These are phyloP conservation scores for Lipomyces sp. DNA, from an alignment of 805 yeast species.

Conservation along the genomic window DNA sequence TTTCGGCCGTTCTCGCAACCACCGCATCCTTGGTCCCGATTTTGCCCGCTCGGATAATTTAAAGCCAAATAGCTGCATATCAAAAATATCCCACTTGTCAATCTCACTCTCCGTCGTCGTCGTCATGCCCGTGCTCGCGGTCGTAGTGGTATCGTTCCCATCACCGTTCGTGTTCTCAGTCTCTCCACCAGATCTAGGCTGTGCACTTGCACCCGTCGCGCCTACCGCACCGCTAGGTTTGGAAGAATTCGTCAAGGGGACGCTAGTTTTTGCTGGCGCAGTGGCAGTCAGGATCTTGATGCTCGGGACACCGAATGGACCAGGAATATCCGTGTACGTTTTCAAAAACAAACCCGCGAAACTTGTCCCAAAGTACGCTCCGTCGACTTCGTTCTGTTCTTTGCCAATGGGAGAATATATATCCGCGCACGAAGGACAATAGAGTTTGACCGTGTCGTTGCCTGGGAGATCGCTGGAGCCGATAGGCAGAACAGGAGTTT, in stretches of 20 bases:
- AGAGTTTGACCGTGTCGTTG: constrained; percentile 85
- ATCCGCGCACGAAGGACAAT: constrained; percentile 94
- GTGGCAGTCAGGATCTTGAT: constrained; percentile 71
- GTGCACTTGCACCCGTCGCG: background rate
- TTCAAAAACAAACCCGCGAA: constrained; percentile 92
- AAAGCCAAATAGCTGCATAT: constrained; percentile 87
- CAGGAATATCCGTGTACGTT: constrained; percentile 78
- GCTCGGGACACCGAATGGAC: constrained; percentile 22
- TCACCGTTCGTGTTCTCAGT: constrained; percentile 8
- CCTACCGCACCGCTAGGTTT: background rate
- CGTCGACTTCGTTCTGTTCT: constrained; percentile 88
- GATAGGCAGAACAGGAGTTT: constrained; percentile 86
- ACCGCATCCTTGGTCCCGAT: constrained; percentile 92
- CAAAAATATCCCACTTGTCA: constrained; percentile 48
- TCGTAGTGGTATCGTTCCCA: constrained; percentile 3
- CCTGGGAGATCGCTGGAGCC: constrained; percentile 93
- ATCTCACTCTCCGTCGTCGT: constrained; percentile 9
- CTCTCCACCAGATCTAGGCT: background rate
- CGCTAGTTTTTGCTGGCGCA: constrained; percentile 53
- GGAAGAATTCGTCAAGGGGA: background rate
- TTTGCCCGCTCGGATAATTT: constrained; percentile 71
- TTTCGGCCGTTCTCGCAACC: constrained; percentile 71
- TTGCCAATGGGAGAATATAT: constrained; percentile 85
- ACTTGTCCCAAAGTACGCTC: constrained; percentile 95
- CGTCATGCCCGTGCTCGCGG: constrained; percentile 4